phyloP scores from a whole-genome alignment of 163 green algal genomes.

The Botryococcus braunii region DNA sequence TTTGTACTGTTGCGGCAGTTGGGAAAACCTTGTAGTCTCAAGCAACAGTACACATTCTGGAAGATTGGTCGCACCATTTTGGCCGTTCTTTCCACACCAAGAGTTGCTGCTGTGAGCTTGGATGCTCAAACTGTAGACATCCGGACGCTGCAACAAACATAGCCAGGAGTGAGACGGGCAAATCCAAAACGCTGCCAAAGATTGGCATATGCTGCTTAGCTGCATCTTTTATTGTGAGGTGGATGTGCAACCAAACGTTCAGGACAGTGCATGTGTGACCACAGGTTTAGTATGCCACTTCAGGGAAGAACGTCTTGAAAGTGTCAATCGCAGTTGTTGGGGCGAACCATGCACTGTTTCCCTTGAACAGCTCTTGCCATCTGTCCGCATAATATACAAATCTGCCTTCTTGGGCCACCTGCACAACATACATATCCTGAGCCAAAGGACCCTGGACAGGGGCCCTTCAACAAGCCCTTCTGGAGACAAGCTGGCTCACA shows the following conservation, averaged over 20 bases:
- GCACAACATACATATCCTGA: neutral
- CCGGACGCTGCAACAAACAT: conserved; percentile 57
- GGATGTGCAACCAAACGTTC: neutral
- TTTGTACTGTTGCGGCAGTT: neutral
- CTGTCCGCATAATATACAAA: conserved; percentile 76
- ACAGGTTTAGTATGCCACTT: too few relatives aligned
- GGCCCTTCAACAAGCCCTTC: too few relatives aligned
- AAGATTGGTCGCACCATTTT: conserved; percentile 39
- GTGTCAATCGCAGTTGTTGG: neutral
- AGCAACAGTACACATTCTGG: neutral
- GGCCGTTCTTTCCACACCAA: conserved; percentile 78
- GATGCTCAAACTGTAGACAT: conserved; percentile 69
- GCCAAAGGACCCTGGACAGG: too few relatives aligned
- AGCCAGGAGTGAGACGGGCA: neutral
- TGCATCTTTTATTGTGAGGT: neutral
- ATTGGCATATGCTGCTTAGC: neutral
- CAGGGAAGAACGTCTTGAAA: too few relatives aligned
- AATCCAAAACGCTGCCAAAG: neutral
- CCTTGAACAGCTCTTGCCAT: conserved; percentile 73
- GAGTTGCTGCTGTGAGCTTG: conserved; percentile 83
- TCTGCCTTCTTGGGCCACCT: conserved; percentile 46
- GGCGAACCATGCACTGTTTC: conserved; percentile 68
- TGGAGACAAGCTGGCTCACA: too few relatives aligned
- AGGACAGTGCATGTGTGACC: too few relatives aligned
- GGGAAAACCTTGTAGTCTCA: neutral